phyloP scores from a whole-genome alignment of 768 basidiomycete species.

The Lentinula boryana region DNA sequence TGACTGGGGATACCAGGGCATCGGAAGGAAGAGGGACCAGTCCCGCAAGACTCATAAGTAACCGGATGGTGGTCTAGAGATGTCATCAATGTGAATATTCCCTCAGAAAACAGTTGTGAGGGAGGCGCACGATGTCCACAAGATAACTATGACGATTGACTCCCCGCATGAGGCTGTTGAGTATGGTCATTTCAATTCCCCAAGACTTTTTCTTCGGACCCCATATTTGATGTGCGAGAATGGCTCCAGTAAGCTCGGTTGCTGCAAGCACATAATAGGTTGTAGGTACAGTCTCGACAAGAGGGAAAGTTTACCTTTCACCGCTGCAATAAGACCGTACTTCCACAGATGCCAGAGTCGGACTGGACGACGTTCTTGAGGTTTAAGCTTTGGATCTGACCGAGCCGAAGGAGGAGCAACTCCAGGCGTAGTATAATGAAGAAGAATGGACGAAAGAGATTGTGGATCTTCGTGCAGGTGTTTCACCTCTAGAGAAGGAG shows the following conservation, averaged over 20 bases:
- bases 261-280: conserved; percentile 18
- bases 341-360: conserved; percentile 70
- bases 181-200: conserved; percentile 92
- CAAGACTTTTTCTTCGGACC: conserved; percentile 88
- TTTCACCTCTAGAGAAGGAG: neutral
- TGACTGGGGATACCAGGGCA: conserved; percentile 91
- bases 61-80: conserved; percentile 40
- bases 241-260: conserved; percentile 52
- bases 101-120: no score
- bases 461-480: conserved; percentile 7
- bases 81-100: neutral
- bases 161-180: conserved; percentile 81
- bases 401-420: conserved; percentile 70
- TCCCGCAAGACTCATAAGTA: conserved; percentile 72
- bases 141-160: conserved; percentile 76
- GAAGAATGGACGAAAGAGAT: conserved; percentile 27
- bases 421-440: conserved; percentile 63
- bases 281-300: no score
- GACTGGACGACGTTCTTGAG: conserved; percentile 46
- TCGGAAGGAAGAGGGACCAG: conserved; percentile 86
- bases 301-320: conserved; percentile 46
- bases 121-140: conserved; percentile 65
- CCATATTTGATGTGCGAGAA: conserved; percentile 74
- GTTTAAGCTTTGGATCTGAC: conserved; percentile 62
- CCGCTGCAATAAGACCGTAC: conserved; percentile 56